Percentiles rank a stretch among this genome's conserved stretches.
phyloP scores from a whole-genome alignment of 2,329 filamentous ascomycete genomes.

The Monilinia fructigena region DNA sequence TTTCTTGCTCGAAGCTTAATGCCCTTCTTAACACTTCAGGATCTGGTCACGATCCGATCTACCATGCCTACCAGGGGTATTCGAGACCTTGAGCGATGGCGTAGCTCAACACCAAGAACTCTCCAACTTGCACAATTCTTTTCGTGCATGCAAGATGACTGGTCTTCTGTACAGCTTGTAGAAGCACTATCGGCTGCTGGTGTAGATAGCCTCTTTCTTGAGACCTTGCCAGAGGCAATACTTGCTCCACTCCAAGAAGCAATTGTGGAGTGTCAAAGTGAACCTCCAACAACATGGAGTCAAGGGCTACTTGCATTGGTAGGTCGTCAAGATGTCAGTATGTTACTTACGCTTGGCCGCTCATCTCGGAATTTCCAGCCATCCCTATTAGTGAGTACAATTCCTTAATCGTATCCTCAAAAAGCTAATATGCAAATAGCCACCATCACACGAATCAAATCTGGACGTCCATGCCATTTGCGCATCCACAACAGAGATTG shows the following conservation, averaged over 20 bases:
- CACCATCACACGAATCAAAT: slow-evolving; percentile 62
- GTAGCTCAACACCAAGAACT: slow-evolving; percentile 59
- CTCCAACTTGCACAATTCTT: slow-evolving; percentile 69
- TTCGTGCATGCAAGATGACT: slow-evolving; percentile 51
- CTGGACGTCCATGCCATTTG: slow-evolving; percentile 81
- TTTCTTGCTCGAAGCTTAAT: slow-evolving; percentile 37
- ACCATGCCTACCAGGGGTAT: slow-evolving; percentile 25
- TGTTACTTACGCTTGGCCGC: slow-evolving; percentile 55
- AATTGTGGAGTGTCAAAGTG: slow-evolving; percentile 79
- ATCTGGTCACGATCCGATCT: slow-evolving; percentile 44
- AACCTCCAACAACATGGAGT: slow-evolving; percentile 75
- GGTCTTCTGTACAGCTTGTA: slow-evolving; percentile 60
- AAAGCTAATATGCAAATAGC: slow-evolving; percentile 41
- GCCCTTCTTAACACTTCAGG: slow-evolving; percentile 51
- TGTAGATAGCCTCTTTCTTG: slow-evolving; percentile 65
- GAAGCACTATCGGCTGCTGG: slow-evolving; percentile 70
- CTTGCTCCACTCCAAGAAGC: slow-evolving; percentile 77
- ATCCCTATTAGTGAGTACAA: slow-evolving; percentile 33
- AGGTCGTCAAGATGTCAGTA: slow-evolving; percentile 76
- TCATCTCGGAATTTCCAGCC: slow-evolving; percentile 34
- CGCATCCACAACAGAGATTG: slow-evolving; percentile 57
- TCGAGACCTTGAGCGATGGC: slow-evolving; percentile 33
- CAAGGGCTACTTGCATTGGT: slow-evolving; percentile 70
- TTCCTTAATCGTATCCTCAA: slow-evolving; percentile 7
- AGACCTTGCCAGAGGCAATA: slow-evolving; percentile 83